Evolutionary conservation across 192 early-diverging fungal genomes (phyloP), one percentile per base, ranked within the genome.

Genomic region (Coemansia sp.): DNA sequence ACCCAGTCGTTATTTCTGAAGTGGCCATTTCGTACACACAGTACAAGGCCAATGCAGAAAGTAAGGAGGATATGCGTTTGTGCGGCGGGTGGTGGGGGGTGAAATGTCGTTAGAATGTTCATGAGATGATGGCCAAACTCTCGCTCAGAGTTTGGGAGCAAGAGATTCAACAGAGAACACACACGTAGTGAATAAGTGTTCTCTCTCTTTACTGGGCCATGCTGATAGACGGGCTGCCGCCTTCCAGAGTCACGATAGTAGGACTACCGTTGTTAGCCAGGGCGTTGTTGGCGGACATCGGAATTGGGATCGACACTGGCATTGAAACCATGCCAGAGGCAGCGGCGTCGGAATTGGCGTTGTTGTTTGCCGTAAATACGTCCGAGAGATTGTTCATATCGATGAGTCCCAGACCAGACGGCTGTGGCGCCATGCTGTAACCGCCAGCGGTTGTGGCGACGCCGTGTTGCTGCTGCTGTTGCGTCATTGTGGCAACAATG

Each of bases 341-440:
- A 5, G 48, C 19, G 10, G 63, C 58, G 17, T 50, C 50, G 1
- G 62, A 25, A 9, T 55, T 50, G 14, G 64, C 55, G 0, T 57
- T 22, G n/a, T 55, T 20, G 4, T 45, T 45, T 23, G 70, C 45
- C 27, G 61, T 61, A 67, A 79, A 67, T 52, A 64, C 60, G n/a
- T 69, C 67, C 23, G 59, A 56, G 8, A 79, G 61, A 33, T 64
- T 80, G 47, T 28, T 37, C 57, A 74, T 67, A 50, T 80, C 77
- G 48, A 74, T 65, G 19, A 67, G 28, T 42, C 64, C 53, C 52
- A 71, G 59, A 47, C 31, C 36, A 36, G 53, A 53, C 41, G 58
- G 40, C 28, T 20, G 50, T 42, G 34, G 55, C 30, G 55, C 20
- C 22, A 50, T 28, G 17, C 50, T 3, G 15, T 59, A 70, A 20